Conservation (phyloP, 257 asterid genomes). For the Fraxinus anomala region DNA sequence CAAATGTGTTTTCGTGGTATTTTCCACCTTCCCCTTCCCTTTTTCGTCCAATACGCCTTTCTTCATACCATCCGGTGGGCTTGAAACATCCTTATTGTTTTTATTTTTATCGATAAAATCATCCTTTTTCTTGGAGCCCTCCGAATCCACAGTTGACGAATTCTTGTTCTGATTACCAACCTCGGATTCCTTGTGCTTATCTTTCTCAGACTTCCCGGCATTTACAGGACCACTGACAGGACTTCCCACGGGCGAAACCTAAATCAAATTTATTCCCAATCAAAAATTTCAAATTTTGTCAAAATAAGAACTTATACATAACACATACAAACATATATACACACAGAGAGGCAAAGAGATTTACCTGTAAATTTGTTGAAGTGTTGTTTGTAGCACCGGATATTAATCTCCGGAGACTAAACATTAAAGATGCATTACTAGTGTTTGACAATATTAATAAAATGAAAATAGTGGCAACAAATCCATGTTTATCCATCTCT, state of each 20-base stretch:
- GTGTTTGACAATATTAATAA: constrained; percentile 34
- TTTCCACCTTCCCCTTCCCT: constrained; percentile 26
- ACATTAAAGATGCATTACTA: constrained; percentile 35
- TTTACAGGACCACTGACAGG: constrained; percentile 38
- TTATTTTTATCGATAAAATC: constrained; percentile 12
- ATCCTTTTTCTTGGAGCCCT: constrained; percentile 26
- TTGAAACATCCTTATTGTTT: constrained; percentile 21
- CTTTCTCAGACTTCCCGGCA: constrained; percentile 33
- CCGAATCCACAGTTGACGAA: constrained; percentile 36
- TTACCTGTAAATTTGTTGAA: constrained; percentile 37
- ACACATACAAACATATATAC: too few species aligned
- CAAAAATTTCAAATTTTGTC: background rate
- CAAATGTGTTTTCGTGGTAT: constrained; percentile 16
- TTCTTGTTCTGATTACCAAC: constrained; percentile 29
- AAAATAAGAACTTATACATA: constrained; percentile 5
- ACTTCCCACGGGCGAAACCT: constrained; percentile 46
- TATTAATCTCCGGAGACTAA: constrained; percentile 34
- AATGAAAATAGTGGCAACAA: constrained; percentile 29
- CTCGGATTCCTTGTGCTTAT: constrained; percentile 33
- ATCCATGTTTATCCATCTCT: constrained; percentile 36
- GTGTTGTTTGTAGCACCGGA: constrained; percentile 20
- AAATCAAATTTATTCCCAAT: constrained; percentile 27
- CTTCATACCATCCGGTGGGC: constrained; percentile 28
- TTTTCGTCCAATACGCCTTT: constrained; percentile 18
- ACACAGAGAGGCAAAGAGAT: background rate